phyloP scores from a whole-genome alignment of 306 rosid species.

The Trifolium pratense region DNA sequence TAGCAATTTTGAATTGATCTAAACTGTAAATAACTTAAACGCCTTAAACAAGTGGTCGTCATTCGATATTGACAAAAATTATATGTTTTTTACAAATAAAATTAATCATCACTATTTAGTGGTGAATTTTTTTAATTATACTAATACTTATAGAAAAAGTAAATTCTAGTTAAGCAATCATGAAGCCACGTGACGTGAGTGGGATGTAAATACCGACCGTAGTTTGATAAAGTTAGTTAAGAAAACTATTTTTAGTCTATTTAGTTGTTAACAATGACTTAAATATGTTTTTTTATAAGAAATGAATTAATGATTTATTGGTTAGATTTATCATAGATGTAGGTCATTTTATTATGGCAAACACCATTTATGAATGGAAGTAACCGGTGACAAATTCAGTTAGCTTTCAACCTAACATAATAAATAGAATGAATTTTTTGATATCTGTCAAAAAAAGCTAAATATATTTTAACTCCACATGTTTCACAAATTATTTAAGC shows the following conservation, averaged over 20 bases:
- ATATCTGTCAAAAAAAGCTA: constrained; percentile 42
- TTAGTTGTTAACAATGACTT: constrained; percentile 7
- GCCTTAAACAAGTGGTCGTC: too few species aligned
- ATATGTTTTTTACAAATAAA: too few species aligned
- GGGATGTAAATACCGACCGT: neutral
- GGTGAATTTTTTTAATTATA: too few species aligned
- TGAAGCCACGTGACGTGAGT: constrained; percentile 26
- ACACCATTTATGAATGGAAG: constrained; percentile 64
- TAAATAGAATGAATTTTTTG: constrained; percentile 55
- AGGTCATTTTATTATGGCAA: constrained; percentile 47
- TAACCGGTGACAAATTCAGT: constrained; percentile 54
- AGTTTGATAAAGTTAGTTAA: constrained; percentile 10
- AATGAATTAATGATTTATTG: constrained; percentile 22
- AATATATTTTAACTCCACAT: constrained; percentile 40
- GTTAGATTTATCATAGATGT: constrained; percentile 37
- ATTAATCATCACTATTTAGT: too few species aligned
- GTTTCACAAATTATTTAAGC: constrained; percentile 41
- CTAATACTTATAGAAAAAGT: too few species aligned
- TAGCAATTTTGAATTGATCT: too few species aligned
- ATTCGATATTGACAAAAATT: too few species aligned
- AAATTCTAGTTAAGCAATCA: neutral
- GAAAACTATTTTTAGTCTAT: constrained; percentile 27
- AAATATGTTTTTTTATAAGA: neutral
- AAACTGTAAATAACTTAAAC: too few species aligned
- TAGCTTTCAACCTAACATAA: constrained; percentile 67